Evolutionary conservation across 768 basidiomycete genomes (phyloP).

Genomic region (Fibroporia radiculosa): DNA sequence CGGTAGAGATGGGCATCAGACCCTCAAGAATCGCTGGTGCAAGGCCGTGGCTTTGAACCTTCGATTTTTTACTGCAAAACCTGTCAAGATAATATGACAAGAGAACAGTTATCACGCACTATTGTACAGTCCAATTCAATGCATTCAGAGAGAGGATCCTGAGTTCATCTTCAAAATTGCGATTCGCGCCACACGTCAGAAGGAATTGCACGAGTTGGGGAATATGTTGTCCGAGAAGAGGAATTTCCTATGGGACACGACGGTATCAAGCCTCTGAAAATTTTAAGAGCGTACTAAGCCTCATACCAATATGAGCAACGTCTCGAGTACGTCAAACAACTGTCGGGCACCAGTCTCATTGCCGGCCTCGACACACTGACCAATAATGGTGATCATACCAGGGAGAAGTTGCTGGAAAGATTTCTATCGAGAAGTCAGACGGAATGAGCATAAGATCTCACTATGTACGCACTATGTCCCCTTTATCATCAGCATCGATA

Average conservation of each 20-base stretch:
- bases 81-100: constrained; percentile 7
- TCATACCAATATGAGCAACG: constrained; percentile 82
- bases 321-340: constrained; percentile 93
- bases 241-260: constrained; percentile 63
- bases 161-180: constrained; percentile 64
- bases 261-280: not conserved
- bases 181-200: constrained; percentile 75
- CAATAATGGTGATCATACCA: constrained; percentile 81
- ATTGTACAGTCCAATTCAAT: constrained; percentile 95
- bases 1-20: constrained; percentile 89
- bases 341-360: constrained; percentile 82
- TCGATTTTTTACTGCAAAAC: constrained; percentile 80
- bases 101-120: constrained; percentile 41
- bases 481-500: constrained; percentile 82
- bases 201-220: constrained; percentile 86
- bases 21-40: constrained; percentile 83
- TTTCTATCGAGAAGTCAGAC: constrained; percentile 44
- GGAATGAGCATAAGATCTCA: constrained; percentile 30
- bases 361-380: constrained; percentile 67
- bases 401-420: constrained; percentile 85
- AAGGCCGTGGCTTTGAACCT: constrained; percentile 80
- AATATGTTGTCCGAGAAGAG: constrained; percentile 85
- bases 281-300: not conserved
- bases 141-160: constrained; percentile 89
- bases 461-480: constrained; percentile 72